These are phyloP conservation scores for Aspergillus flavus DNA, from an alignment of 2,329 filamentous ascomycete genomes.

Conservation along the genomic window DNA sequence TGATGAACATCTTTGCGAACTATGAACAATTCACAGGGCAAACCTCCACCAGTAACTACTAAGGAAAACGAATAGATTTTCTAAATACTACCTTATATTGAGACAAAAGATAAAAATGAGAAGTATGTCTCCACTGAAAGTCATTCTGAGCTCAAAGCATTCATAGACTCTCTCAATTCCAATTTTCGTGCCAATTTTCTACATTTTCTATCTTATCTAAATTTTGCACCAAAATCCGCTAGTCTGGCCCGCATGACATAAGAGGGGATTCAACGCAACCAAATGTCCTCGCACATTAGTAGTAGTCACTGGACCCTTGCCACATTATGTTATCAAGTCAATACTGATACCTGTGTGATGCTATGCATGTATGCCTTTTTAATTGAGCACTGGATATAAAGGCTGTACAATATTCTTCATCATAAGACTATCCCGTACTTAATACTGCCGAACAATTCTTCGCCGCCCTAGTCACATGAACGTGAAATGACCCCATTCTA, in stretches of 20 bases:
- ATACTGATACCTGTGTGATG: not conserved
- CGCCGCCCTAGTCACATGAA: not conserved
- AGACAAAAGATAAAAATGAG: not conserved
- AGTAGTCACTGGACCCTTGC: not conserved
- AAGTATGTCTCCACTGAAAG: not conserved
- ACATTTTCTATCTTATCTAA: not conserved
- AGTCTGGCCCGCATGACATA: conserved; percentile 3
- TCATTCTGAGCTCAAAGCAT: not conserved
- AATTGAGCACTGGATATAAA: not conserved
- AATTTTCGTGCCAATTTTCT: not conserved
- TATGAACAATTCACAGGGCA: not conserved
- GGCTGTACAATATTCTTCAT: not conserved
- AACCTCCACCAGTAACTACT: not conserved
- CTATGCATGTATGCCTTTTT: not conserved
- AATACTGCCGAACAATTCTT: not conserved
- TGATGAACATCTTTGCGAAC: conserved; percentile 14
- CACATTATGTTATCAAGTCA: not conserved
- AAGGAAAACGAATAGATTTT: not conserved
- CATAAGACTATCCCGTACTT: not conserved
- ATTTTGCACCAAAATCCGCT: not conserved
- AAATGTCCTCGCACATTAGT: not conserved
- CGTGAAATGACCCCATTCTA: not conserved
- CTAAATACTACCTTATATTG: not conserved
- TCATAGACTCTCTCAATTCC: not conserved
- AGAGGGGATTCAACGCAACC: not conserved